A percentile compares a stretch with the other conserved stretches of the same genome.
Evolutionary conservation across 2,329 filamentous ascomycete genomes (phyloP).

Genomic region (Talaromyces sp.): DNA sequence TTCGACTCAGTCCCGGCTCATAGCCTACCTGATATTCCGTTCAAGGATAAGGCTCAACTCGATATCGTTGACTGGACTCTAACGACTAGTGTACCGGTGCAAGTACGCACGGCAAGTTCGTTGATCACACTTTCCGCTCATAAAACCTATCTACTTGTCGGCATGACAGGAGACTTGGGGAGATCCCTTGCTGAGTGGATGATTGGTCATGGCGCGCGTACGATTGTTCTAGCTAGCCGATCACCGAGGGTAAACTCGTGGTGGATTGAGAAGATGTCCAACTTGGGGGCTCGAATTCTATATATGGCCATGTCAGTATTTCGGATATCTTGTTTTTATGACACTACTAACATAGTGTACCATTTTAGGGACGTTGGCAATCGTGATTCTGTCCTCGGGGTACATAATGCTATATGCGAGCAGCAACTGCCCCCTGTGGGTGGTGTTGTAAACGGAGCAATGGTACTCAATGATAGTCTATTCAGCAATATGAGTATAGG

Average conservation of each 20-base stretch:
- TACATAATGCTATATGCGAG: not conserved
- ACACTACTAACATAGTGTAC: not conserved
- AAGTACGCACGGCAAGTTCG: conserved; percentile 7
- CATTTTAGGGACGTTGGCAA: not conserved
- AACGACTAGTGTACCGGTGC: conserved; percentile 3
- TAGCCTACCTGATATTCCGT: conserved; percentile 19
- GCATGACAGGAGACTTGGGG: conserved; percentile 26
- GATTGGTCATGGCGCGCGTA: conserved; percentile 22
- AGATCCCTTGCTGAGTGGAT: conserved; percentile 29
- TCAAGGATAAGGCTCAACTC: conserved; percentile 31
- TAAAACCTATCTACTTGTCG: conserved; percentile 28
- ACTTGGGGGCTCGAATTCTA: conserved; percentile 10
- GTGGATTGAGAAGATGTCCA: conserved; percentile 16
- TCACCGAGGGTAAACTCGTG: conserved; percentile 17
- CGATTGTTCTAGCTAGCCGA: conserved; percentile 27
- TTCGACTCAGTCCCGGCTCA: not conserved
- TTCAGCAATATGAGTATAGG: conserved; percentile 14
- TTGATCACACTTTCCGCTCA: conserved; percentile 10
- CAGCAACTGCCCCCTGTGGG: conserved; percentile 17
- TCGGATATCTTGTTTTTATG: not conserved
- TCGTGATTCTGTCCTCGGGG: not conserved
- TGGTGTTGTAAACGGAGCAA: conserved; percentile 23
- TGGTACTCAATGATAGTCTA: conserved; percentile 18
- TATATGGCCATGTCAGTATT: conserved; percentile 11
- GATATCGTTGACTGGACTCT: conserved; percentile 3